Conservation (phyloP, 1,139 yeast species). For the Zygosaccharomyces sapae region DNA sequence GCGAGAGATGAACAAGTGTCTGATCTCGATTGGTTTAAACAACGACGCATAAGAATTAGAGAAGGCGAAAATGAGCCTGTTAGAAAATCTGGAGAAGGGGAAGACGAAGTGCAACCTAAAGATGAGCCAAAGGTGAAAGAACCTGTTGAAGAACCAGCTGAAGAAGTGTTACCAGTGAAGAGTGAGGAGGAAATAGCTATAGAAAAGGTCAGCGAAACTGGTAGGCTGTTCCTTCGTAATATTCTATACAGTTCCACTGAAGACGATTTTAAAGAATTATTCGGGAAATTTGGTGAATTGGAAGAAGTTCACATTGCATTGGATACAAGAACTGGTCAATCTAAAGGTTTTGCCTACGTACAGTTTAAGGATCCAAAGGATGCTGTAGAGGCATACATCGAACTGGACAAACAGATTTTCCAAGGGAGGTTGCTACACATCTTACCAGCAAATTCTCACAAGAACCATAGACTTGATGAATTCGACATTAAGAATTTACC, state of each 20-base stretch:
- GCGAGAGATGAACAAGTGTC: conserved; percentile 56
- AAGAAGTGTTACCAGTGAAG: conserved; percentile 23
- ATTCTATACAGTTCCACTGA: conserved; percentile 78
- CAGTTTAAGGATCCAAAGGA: conserved; percentile 62
- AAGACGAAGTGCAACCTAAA: conserved; percentile 9
- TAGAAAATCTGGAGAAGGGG: conserved; percentile 14
- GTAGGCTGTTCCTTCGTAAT: conserved; percentile 84
- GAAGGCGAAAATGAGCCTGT: conserved; percentile 41
- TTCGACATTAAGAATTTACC: conserved; percentile 88
- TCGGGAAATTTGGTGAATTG: conserved; percentile 46
- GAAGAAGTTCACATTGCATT: conserved; percentile 87
- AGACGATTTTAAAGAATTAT: conserved; percentile 61
- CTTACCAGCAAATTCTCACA: conserved; percentile 78
- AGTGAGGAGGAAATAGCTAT: conserved; percentile 46
- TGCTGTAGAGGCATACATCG: conserved; percentile 71
- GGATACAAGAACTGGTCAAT: conserved; percentile 82
- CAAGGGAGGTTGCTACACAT: conserved; percentile 93
- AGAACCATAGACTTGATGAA: conserved; percentile 76
- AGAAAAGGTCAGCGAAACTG: conserved; percentile 59
- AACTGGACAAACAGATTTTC: conserved; percentile 80
- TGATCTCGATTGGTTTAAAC: conserved; percentile 86
- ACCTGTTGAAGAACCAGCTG: conserved; percentile 12
- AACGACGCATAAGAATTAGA: conserved; percentile 68
- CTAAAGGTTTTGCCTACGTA: conserved; percentile 90
- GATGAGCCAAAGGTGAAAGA: not conserved